These are phyloP conservation scores for Anthracocystis walkeri DNA, from an alignment of 1,284 basidiomycete genomes.

Conservation along the genomic window DNA sequence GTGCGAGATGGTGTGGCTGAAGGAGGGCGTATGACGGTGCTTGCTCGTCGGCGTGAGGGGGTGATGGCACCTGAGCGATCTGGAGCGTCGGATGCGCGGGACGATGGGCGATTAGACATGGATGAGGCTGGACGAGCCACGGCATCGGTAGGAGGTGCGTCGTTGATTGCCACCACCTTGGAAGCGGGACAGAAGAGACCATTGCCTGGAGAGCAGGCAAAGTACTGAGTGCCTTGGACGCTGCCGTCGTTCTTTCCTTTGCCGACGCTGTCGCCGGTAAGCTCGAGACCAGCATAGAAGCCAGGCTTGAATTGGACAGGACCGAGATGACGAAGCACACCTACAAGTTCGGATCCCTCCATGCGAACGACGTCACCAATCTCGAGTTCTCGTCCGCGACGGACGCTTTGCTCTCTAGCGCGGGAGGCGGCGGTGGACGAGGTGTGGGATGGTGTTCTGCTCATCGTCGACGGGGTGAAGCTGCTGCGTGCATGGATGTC, in stretches of 20 bases:
- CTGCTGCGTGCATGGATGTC: slow-evolving; percentile 30
- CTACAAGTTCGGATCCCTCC: slow-evolving; percentile 56
- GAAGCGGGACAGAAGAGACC: slow-evolving; percentile 88
- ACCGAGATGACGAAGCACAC: slow-evolving; percentile 65
- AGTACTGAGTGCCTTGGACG: slow-evolving; percentile 86
- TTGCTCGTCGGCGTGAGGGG: slow-evolving; percentile 42
- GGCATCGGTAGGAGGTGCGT: slow-evolving; percentile 56
- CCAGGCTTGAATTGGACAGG: slow-evolving; percentile 60
- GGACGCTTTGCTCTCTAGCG: slow-evolving; percentile 21
- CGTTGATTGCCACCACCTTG: slow-evolving; percentile 74
- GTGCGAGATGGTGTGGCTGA: slow-evolving; percentile 46
- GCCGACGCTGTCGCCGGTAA: slow-evolving; percentile 72
- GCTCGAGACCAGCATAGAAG: slow-evolving; percentile 65
- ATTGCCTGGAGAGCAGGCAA: slow-evolving; percentile 83
- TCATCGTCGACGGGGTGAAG: slow-evolving; percentile 18
- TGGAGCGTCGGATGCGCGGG: slow-evolving; percentile 44
- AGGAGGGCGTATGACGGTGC: slow-evolving; percentile 33
- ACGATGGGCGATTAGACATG: slow-evolving; percentile 53
- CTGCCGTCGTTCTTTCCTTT: slow-evolving; percentile 95
- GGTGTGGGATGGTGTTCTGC: slow-evolving; percentile 37
- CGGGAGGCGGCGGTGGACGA: slow-evolving; percentile 45
- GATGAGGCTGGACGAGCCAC: slow-evolving; percentile 64
- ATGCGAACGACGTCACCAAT: slow-evolving; percentile 62
- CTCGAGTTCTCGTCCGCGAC: slow-evolving; percentile 52
- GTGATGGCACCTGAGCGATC: slow-evolving; percentile 43